Conservation (phyloP, 768 basidiomycete genomes). For the Termitomyces sp. region DNA sequence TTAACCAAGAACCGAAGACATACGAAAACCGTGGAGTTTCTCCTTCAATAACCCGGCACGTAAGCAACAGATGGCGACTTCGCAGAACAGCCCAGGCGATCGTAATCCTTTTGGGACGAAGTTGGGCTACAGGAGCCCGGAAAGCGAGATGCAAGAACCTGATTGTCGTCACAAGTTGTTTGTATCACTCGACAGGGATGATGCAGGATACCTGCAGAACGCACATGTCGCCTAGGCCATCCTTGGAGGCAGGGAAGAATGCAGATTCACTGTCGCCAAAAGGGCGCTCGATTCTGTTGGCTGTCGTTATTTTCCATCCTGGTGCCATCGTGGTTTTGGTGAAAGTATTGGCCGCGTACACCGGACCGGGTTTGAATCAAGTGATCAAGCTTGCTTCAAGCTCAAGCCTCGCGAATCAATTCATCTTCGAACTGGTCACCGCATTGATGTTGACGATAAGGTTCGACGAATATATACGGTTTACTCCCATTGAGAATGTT, state of each 20-base stretch:
- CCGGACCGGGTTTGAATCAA: not conserved
- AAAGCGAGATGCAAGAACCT: slow-evolving; percentile 30
- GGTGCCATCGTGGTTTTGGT: not conserved
- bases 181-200: not conserved
- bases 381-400: not conserved
- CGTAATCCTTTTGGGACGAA: slow-evolving; percentile 31
- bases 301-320: not conserved
- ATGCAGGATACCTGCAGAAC: slow-evolving; percentile 9
- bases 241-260: slow-evolving; percentile 24
- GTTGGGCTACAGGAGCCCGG: slow-evolving; percentile 15
- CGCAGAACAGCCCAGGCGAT: slow-evolving; percentile 57
- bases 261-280: slow-evolving; percentile 27
- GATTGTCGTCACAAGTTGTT: not conserved
- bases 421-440: not conserved
- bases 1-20: slow-evolving; percentile 19
- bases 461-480: too few relatives aligned
- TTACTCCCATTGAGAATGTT: not conserved
- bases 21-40: slow-evolving; percentile 46
- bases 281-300: slow-evolving; percentile 14
- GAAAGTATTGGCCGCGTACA: not conserved
- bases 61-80: slow-evolving; percentile 52
- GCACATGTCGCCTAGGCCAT: slow-evolving; percentile 31
- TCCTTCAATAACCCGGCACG: slow-evolving; percentile 33
- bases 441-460: too few relatives aligned
- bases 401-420: not conserved